Percentiles rank a stretch among this genome's conserved stretches.
phyloP scores from a whole-genome alignment of 1,139 yeast genomes.

The Geotrichum histeridarum region DNA sequence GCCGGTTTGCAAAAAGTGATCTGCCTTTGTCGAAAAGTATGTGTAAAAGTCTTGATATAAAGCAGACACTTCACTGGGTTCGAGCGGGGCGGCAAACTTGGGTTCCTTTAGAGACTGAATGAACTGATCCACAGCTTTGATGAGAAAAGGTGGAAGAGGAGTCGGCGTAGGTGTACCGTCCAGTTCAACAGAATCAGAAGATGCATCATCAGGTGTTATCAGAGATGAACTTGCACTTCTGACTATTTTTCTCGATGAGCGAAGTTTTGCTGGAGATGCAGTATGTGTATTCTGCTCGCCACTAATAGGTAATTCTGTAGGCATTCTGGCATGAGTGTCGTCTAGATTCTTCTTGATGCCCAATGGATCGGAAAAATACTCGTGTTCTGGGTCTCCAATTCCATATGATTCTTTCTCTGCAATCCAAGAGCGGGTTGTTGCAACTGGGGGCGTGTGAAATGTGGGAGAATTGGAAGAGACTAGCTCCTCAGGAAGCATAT shows the following conservation, averaged over 20 bases:
- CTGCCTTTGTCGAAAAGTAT: conserved; percentile 34
- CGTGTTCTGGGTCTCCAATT: conserved; percentile 3
- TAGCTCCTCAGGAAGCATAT: background rate
- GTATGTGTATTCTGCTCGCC: background rate
- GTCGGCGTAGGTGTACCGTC: background rate
- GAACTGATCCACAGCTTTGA: conserved; percentile 41
- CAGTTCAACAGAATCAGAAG: conserved; percentile 7
- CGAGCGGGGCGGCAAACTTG: conserved; percentile 49
- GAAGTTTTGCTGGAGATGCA: background rate
- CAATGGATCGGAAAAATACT: conserved; percentile 9
- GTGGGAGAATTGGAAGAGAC: background rate
- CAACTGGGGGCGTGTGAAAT: conserved; percentile 15
- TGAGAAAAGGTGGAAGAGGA: conserved; percentile 34
- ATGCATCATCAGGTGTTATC: conserved; percentile 1
- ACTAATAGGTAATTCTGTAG: no score
- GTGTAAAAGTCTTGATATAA: conserved; percentile 52
- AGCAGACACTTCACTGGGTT: conserved; percentile 48
- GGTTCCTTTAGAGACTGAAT: conserved; percentile 52
- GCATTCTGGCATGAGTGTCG: no score
- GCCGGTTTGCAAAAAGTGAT: conserved; percentile 27
- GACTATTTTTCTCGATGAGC: background rate
- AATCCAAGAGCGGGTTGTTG: conserved; percentile 15
- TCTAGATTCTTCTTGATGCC: background rate
- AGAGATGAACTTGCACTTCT: background rate
- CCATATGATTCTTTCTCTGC: conserved; percentile 18